These are phyloP conservation scores for Leccinum boreale DNA, from an alignment of 768 basidiomycete species.

Conservation along the genomic window DNA sequence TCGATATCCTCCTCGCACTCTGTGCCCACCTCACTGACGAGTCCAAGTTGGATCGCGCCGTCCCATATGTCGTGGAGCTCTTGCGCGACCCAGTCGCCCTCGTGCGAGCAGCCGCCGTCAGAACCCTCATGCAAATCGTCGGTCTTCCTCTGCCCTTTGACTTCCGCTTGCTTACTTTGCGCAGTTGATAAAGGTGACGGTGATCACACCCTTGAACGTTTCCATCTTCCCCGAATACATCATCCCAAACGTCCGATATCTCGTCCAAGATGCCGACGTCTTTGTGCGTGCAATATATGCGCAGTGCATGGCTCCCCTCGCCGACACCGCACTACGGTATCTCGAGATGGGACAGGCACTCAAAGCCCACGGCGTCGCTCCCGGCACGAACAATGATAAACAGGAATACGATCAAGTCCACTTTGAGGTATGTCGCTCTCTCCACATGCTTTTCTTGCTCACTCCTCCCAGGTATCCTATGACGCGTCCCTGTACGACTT, in stretches of 20 bases:
- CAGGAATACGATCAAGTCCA: constrained; percentile 76
- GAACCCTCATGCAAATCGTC: constrained; percentile 82
- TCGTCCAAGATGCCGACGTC: constrained; percentile 81
- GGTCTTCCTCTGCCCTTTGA: constrained; percentile 27
- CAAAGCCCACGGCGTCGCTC: constrained; percentile 71
- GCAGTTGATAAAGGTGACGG: constrained; percentile 60
- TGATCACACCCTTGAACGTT: constrained; percentile 60
- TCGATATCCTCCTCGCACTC: constrained; percentile 85
- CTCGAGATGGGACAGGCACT: constrained; percentile 92
- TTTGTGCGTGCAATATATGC: constrained; percentile 82
- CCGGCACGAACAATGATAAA: constrained; percentile 41
- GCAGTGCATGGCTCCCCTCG: constrained; percentile 79
- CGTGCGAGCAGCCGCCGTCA: constrained; percentile 77
- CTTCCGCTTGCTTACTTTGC: constrained; percentile 22
- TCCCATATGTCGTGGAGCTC: constrained; percentile 88
- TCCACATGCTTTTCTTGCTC: not conserved
- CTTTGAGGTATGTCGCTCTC: constrained; percentile 60
- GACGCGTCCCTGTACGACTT: constrained; percentile 85
- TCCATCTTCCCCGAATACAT: constrained; percentile 94
- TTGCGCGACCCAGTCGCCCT: constrained; percentile 80
- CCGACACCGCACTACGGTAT: constrained; percentile 83
- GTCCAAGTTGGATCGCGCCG: constrained; percentile 88
- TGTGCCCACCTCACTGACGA: constrained; percentile 85
- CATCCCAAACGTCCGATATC: constrained; percentile 81
- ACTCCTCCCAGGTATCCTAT: constrained; percentile 70